Percentiles rank a stretch among this genome's conserved stretches.
Conservation (phyloP, 805 yeast species). For the Saccharomycopsis lassenensis region DNA sequence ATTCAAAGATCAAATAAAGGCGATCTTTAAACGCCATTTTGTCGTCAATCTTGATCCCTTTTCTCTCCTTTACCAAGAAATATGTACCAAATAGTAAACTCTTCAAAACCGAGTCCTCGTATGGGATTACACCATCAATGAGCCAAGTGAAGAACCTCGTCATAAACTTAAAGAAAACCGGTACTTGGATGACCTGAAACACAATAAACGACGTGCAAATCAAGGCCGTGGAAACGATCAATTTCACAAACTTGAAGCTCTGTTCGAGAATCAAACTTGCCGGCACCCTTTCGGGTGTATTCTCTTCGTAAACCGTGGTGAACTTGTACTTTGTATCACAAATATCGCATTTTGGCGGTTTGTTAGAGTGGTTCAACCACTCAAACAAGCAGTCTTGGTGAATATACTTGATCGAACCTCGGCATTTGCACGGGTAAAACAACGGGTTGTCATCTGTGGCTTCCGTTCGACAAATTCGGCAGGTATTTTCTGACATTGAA, state of each 20-base stretch:
- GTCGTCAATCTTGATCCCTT: constrained; percentile 15
- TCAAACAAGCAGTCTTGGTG: constrained; percentile 87
- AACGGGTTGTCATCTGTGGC: constrained; percentile 70
- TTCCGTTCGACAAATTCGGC: constrained; percentile 93
- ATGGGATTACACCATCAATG: constrained; percentile 43
- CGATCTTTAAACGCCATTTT: constrained; percentile 19
- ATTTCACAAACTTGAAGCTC: constrained; percentile 21
- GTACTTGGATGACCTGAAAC: constrained; percentile 41
- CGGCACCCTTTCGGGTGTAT: constrained; percentile 60
- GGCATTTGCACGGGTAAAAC: constrained; percentile 85
- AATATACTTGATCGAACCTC: constrained; percentile 86
- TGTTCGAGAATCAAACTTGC: constrained; percentile 34
- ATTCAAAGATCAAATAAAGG: neutral
- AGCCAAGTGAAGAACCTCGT: constrained; percentile 46
- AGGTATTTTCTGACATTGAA: constrained; percentile 35
- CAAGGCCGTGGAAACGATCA: constrained; percentile 11
- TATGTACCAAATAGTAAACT: constrained; percentile 32
- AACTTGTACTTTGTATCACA: constrained; percentile 70
- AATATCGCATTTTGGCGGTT: constrained; percentile 69
- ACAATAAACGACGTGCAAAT: constrained; percentile 23
- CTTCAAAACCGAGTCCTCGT: constrained; percentile 22
- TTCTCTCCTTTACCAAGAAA: constrained; percentile 1
- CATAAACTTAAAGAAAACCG: constrained; percentile 44
- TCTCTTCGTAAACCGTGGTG: constrained; percentile 49
- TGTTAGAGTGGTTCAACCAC: constrained; percentile 68